Percentiles rank a stretch among this genome's conserved stretches.
Evolutionary conservation across 2,329 filamentous ascomycete species (phyloP).

Genomic region (Peltaster fructicola): DNA sequence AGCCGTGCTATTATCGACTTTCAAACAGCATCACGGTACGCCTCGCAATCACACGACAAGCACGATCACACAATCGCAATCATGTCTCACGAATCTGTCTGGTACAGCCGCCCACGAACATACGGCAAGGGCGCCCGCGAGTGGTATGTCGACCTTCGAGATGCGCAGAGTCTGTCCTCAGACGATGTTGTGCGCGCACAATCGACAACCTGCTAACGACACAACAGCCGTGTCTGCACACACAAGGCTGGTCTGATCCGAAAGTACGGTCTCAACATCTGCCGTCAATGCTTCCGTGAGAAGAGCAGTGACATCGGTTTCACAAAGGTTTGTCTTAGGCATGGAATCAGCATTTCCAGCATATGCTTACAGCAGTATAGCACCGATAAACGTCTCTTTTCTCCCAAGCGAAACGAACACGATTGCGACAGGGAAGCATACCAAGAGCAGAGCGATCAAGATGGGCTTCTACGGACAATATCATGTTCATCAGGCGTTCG

Average conservation of each 20-base stretch:
- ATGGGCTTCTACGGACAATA: no score
- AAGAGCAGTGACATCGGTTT: constrained; percentile 51
- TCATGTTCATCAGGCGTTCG: no score
- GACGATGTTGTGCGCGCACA: no score
- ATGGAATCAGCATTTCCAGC: not conserved
- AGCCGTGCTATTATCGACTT: constrained; percentile 2
- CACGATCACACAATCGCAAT: constrained; percentile 27
- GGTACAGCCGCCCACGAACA: constrained; percentile 93
- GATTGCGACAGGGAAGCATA: no score
- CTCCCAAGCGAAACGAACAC: no score
- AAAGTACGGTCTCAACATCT: constrained; percentile 93
- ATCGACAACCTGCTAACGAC: no score
- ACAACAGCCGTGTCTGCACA: constrained; percentile 59
- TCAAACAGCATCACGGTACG: constrained; percentile 1
- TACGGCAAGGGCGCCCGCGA: constrained; percentile 92
- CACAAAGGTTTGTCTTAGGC: constrained; percentile 36
- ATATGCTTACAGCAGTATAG: no score
- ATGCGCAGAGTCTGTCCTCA: no score
- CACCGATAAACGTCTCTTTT: no score
- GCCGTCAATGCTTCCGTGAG: constrained; percentile 55
- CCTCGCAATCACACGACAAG: constrained; percentile 3
- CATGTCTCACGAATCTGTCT: constrained; percentile 91
- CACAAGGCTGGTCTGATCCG: constrained; percentile 98
- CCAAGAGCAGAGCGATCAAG: not conserved
- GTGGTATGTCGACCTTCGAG: constrained; percentile 67